phyloP scores from a whole-genome alignment of 306 rosid species.

The Dryas alaskensis region DNA sequence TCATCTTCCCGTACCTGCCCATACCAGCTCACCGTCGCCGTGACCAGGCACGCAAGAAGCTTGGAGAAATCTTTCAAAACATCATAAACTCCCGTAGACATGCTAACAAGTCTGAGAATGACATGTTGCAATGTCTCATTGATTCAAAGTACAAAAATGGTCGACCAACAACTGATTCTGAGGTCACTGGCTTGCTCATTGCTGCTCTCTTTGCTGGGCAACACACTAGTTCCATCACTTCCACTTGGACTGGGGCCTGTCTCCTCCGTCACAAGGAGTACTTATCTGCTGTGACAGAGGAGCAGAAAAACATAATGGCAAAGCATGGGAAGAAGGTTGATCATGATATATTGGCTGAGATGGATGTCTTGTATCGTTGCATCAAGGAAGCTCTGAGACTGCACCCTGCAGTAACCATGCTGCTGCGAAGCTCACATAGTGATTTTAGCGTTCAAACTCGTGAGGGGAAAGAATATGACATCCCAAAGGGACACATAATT shows the following conservation, averaged over 20 bases:
- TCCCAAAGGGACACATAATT: slow-evolving; percentile 91
- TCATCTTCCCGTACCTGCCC: slow-evolving; percentile 84
- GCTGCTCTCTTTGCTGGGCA: slow-evolving; percentile 88
- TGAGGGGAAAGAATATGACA: slow-evolving; percentile 78
- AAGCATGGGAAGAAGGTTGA: slow-evolving; percentile 78
- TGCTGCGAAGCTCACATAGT: slow-evolving; percentile 79
- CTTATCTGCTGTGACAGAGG: slow-evolving; percentile 67
- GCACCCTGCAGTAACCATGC: slow-evolving; percentile 91
- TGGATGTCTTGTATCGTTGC: slow-evolving; percentile 80
- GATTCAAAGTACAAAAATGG: slow-evolving; percentile 96
- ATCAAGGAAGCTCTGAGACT: slow-evolving; percentile 96
- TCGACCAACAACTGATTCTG: slow-evolving; percentile 77
- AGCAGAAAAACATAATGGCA: slow-evolving; percentile 63
- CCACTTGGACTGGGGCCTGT: slow-evolving; percentile 96
- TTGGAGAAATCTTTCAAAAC: slow-evolving; percentile 61
- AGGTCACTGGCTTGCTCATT: slow-evolving; percentile 91
- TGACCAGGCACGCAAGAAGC: slow-evolving; percentile 77
- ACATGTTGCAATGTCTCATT: slow-evolving; percentile 92
- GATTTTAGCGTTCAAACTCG: slow-evolving; percentile 71
- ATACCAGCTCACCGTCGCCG: slow-evolving; percentile 94
- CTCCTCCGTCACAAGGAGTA: slow-evolving; percentile 64
- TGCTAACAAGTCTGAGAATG: slow-evolving; percentile 59
- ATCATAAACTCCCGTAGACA: slow-evolving; percentile 72
- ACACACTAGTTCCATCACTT: slow-evolving; percentile 94
- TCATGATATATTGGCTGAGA: slow-evolving; percentile 90